Base-by-base conservation (phyloP, 257 asterid genomes). In the Petunia axillaris region DNA sequence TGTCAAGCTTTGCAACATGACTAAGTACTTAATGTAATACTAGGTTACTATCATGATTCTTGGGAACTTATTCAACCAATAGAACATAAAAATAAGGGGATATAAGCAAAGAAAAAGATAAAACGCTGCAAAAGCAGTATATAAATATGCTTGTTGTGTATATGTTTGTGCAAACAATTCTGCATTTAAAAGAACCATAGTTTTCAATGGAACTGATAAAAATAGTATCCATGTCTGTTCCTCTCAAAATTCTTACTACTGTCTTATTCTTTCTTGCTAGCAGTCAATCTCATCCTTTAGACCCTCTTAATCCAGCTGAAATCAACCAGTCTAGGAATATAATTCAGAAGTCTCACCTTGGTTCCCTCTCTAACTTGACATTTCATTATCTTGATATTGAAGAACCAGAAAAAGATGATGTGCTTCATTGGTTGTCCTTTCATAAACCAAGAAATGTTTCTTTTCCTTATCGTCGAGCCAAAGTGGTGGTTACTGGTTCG, bases 361-460 rank as follows among this genome's bases (percentile, higher is more conserved):
- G 81, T 15, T 80, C 89, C 7, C 79, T 80, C 40, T 77, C 89
- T 1, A 88, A 88, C 59, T 46, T 82, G 38, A 90, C 90, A 36
- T 89, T 90, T 77, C 93, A 92, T 71, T 88, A 65, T 81, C 86
- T 92, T 40, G 97, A 89, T 37, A 73, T 92, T 6, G 90, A 90
- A 15, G 97, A 89, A 83, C 97, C 97, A 8, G 87, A 88, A 2
- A 92, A 92, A 59, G 64, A 81, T 14, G 87, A 86, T 46, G 93
- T 91, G 81, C 87, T 91, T 1, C 55, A 78, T 43, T 89, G 92
- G 93, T 81, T 86, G n/a, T 84, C 88, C 5, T 77, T 83, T 0
- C 68, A 14, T 5, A 64, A 82, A 8, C 54, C 50, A 53, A 75
- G 77, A 57, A 77, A 70, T 8, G 55, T 5, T 1, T 8, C 85